Base-by-base conservation (phyloP, 164 flowering plant genomes). In the Tetracentron sinense region DNA sequence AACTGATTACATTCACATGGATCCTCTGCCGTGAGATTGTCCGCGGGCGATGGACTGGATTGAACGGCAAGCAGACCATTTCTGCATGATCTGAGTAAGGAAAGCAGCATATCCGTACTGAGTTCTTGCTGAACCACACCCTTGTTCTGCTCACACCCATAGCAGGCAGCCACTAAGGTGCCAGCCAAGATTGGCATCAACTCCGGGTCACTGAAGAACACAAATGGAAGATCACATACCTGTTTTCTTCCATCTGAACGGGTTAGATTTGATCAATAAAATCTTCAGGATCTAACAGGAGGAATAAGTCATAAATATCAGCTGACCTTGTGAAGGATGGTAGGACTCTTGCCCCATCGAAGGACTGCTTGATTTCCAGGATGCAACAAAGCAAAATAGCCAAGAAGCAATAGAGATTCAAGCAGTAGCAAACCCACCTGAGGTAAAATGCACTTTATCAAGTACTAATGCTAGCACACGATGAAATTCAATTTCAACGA, bases 141-240 rank as follows among this genome's bases (percentile, higher is more conserved):
- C 72, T 79, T 88, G 68, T 88, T 92, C 82, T 90, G 98, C 66
- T 84, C 93, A 70, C 89, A 83, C 11, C 92, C 92, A 72, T 76
- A 92, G 65, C 95, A 88, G 53, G 91, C 87, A 60, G 96, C 90
- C 42, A 92, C 88, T 8, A 92, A 76, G 5, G 95, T 85, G 61
- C 93, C 85, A 23, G 86, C 95, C 72, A 92, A 78, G 33, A 82
- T 69, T 48, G 98, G 96, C 86, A 87, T 86, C 80, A 89, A 69
- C 61, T 85, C 88, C 7, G 95, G 90, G 63, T 89, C 91, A 38
- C 98, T 92, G 78, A 92, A 92, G 84, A 92, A 92, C 61, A 76
- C 87, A 46, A 92, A 89, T 3, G 98, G 98, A 60, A 89, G 82
- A 82, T 92, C 98, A 61, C 98, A 92, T 10, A 92, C 85, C 98